Base-by-base conservation (phyloP, 2,329 filamentous ascomycete genomes). In the Exophiala lecanii-corni region DNA sequence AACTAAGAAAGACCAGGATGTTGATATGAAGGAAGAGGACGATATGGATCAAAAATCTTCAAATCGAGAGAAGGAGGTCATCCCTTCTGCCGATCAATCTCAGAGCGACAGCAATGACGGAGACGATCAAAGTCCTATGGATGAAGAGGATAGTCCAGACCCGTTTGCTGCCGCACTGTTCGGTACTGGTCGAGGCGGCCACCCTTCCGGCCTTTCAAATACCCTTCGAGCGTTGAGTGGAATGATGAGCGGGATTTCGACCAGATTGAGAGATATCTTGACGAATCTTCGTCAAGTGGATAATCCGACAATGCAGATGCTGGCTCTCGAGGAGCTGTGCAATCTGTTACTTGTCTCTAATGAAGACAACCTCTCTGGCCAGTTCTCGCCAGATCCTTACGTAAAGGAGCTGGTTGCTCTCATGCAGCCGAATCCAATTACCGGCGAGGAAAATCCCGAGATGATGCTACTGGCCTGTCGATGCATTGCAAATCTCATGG, bases 381-480 rank as follows among this genome's bases (percentile, higher is more conserved):
- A 96, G 59, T 97, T 98, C 63, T 87, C 87, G 1, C 88, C 92
- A 2, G 92, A 98, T 66, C 78, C 86, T 6, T 97, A 92, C 60
- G 88, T 98, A 43, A 96, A 95, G 67, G 92, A 98, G 66, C 73
- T 98, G 39, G 89, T 98, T 36, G 68, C 75, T 9, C 70, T 98
- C 55, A 97, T 98, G 92, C 85, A 94, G 56, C 85, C 87, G 2
- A 87, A 86, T 59, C 88, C 94, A 44, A 45, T 57, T 34, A 81
- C 86, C 51, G 82, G 81, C 16, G 88, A 94, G 57, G 89, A 94
- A 62, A 96, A 95, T 56, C 86, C 89, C 0, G 92, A 98, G 64
- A 87, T 97, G 49, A 97, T 97, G 91, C 81, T 98, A 9, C 75
- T 97, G 47, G 91, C 92, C 15, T 98, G 92, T 61, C 85, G 94